Percentiles rank a stretch among this genome's conserved stretches.
These are phyloP conservation scores for Dacryopinax primogenitus DNA, from an alignment of 768 basidiomycete species.

Conservation along the genomic window DNA sequence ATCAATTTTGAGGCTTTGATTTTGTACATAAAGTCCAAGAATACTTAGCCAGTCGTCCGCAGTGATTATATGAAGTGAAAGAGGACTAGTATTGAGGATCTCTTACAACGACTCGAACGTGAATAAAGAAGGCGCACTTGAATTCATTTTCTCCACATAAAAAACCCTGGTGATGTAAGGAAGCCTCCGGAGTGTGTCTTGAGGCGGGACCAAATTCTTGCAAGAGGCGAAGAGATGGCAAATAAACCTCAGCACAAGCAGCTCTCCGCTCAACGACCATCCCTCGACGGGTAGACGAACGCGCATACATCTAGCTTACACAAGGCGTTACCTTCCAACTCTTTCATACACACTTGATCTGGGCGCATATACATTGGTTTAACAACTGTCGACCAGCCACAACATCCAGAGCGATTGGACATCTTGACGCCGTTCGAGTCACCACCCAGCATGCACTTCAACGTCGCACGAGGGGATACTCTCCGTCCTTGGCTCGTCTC, in stretches of 20 bases:
- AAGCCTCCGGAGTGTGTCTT: background rate
- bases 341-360: background rate
- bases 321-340: background rate
- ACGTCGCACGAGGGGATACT: slow-evolving; percentile 32
- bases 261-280: too few species aligned
- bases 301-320: background rate
- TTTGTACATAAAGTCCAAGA: too few species aligned
- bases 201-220: background rate
- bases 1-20: too few species aligned
- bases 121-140: background rate
- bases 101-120: background rate
- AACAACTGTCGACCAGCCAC: background rate
- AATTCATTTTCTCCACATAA: background rate
- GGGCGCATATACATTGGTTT: background rate
- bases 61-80: too few species aligned
- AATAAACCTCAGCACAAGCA: background rate
- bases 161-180: background rate
- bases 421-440: background rate
- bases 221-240: background rate
- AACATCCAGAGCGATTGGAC: background rate
- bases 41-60: too few species aligned
- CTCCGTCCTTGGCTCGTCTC: slow-evolving; percentile 81
- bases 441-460: slow-evolving; percentile 21
- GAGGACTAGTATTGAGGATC: background rate
- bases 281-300: background rate